Evolutionary conservation across 805 yeast genomes (phyloP).

Genomic region (Hanseniaspora lachancei): DNA sequence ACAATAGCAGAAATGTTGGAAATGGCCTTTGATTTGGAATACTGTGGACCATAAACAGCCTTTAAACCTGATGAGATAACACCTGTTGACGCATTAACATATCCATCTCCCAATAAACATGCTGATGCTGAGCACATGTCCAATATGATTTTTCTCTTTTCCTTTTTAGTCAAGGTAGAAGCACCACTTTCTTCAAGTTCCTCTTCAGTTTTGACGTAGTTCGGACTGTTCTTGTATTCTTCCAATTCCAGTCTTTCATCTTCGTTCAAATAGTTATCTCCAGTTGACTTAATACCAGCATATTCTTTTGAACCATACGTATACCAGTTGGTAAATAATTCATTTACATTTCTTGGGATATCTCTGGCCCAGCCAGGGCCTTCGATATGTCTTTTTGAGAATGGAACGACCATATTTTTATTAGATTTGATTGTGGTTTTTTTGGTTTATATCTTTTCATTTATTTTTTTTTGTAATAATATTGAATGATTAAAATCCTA

Average conservation of each 20-base stretch:
- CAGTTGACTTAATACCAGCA: neutral
- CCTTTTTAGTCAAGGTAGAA: neutral
- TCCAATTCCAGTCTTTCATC: constrained; percentile 7
- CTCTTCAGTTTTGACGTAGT: constrained; percentile 4
- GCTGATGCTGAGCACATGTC: constrained; percentile 13
- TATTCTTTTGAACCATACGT: constrained; percentile 5
- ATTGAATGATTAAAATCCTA: no score
- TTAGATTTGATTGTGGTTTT: no score
- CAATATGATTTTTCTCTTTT: constrained; percentile 6
- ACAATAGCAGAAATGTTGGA: constrained; percentile 77
- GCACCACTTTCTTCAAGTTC: constrained; percentile 1
- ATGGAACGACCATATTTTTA: neutral
- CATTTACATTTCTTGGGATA: constrained; percentile 33
- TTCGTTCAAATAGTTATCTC: neutral
- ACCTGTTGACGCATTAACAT: constrained; percentile 72
- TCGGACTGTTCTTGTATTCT: constrained; percentile 2
- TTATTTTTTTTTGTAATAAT: no score
- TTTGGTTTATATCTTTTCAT: no score
- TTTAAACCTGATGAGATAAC: constrained; percentile 62
- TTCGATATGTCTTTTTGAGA: constrained; percentile 15
- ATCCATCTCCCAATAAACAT: constrained; percentile 74
- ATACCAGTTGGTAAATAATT: constrained; percentile 19
- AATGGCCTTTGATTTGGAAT: constrained; percentile 53
- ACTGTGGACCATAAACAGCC: constrained; percentile 50
- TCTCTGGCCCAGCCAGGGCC: constrained; percentile 32